Percentiles rank a stretch among this genome's conserved stretches.
Conservation (phyloP, 352 stramenopile species). For the Globisporangium acanthophoron region DNA sequence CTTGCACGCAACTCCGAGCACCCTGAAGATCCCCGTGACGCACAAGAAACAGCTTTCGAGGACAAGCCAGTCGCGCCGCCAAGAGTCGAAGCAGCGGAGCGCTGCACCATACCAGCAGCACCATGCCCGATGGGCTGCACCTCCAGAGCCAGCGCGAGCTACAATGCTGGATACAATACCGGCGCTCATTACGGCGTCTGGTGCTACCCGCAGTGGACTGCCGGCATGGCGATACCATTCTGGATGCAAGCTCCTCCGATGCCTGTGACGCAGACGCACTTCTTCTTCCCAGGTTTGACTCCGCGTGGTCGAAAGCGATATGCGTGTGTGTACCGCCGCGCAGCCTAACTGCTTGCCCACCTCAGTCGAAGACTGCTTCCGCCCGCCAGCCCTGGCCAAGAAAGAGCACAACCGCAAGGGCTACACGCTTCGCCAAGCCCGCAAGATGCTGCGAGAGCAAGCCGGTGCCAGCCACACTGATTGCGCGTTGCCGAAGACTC, state of each 20-base stretch:
- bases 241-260: neutral
- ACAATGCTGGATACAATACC: neutral
- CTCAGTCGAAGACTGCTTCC: slow-evolving; percentile 3
- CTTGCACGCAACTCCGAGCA: neutral
- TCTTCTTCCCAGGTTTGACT: neutral
- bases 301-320: neutral
- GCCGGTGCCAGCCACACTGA: neutral
- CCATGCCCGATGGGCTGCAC: neutral
- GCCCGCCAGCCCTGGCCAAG: neutral
- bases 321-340: neutral
- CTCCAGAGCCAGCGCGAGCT: too few species aligned
- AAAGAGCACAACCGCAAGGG: slow-evolving; percentile 79
- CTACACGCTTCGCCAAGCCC: slow-evolving; percentile 54
- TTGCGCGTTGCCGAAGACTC: neutral
- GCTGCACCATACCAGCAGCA: neutral
- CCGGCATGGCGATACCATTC: neutral
- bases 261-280: neutral
- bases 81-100: neutral
- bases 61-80: neutral
- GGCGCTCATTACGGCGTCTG: neutral
- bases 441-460: slow-evolving; percentile 37
- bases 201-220: neutral
- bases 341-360: neutral
- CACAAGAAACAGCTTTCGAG: neutral
- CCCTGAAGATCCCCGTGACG: neutral